Conservation (phyloP, 148 eudicot genomes). For the Drosera capensis region DNA sequence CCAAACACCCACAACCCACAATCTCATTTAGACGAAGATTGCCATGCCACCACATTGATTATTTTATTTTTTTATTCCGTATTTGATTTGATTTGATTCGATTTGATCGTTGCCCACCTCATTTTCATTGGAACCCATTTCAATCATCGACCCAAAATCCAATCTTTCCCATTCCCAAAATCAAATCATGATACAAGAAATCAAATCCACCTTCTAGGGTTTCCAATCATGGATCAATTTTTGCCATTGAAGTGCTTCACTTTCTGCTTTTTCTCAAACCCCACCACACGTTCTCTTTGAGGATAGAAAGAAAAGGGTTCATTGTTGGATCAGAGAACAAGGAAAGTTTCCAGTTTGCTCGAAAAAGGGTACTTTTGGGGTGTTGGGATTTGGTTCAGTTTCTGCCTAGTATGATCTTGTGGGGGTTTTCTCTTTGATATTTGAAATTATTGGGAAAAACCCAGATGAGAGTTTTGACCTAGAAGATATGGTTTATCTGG, state of each 20-base stretch:
- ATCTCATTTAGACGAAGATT: too few relatives aligned
- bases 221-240: background rate
- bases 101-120: too few relatives aligned
- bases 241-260: background rate
- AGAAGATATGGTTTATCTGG: background rate
- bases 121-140: too few relatives aligned
- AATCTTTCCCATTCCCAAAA: too few relatives aligned
- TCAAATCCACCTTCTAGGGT: too few relatives aligned
- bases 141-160: too few relatives aligned
- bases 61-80: too few relatives aligned
- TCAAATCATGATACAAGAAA: too few relatives aligned
- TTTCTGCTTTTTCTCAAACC: constrained; percentile 3
- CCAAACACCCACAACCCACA: too few relatives aligned
- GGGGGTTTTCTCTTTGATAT: background rate
- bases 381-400: background rate
- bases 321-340: background rate
- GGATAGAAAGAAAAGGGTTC: background rate
- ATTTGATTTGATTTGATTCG: too few relatives aligned
- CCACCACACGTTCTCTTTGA: constrained; percentile 10
- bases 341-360: background rate
- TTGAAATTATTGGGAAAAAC: background rate
- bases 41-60: too few relatives aligned
- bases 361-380: background rate
- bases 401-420: background rate
- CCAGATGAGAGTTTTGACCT: background rate